Base-by-base conservation (phyloP, 306 rosid species). In the Prunus mira region DNA sequence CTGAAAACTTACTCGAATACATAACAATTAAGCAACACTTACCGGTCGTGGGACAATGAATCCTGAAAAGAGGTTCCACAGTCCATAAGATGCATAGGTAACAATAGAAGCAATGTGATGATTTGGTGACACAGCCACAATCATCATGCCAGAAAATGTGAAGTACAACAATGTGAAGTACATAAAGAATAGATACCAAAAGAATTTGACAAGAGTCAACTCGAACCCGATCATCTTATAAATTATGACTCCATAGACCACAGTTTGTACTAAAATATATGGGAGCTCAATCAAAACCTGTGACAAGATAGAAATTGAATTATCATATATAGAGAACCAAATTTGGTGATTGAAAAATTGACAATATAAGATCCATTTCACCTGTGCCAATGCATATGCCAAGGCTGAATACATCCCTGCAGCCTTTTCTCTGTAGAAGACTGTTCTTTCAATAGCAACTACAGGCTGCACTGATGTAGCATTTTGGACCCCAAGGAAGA, bases 101-200 rank as follows among this genome's bases (percentile, higher is more conserved):
- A 88, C 78, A 64, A 90, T 80, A 3, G 90, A 5, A 71, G 93
- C 96, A 18, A 93, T 82, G 63, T 91, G 96, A 79, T 83, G 76
- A 78, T 88, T 90, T 74, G 96, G 98, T 9, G 97, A 88, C 41
- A 85, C 54, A 32, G 96, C 94, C 74, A 93, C 91, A 64, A 90
- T 13, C 96, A 90, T 90, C 97, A 91, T 93, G 30, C 98, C 98
- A 46, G 86, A 93, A 62, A 77, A 93, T 62, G 98, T 93, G 88
- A 76, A 91, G 86, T 88, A 89, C 30, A 87, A 51, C 69, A 93
- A 76, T 50, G 97, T 82, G 83, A 89, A 91, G 89, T 70, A 90
- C 89, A 86, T 88, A 88, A 88, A 89, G 63, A 91, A 90, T 0
- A 88, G 9, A 79, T 91, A 88, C 98, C 97, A 93, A 55, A 88